phyloP scores from a whole-genome alignment of 495 filamentous ascomycete genomes.

The Penicillium daleae region DNA sequence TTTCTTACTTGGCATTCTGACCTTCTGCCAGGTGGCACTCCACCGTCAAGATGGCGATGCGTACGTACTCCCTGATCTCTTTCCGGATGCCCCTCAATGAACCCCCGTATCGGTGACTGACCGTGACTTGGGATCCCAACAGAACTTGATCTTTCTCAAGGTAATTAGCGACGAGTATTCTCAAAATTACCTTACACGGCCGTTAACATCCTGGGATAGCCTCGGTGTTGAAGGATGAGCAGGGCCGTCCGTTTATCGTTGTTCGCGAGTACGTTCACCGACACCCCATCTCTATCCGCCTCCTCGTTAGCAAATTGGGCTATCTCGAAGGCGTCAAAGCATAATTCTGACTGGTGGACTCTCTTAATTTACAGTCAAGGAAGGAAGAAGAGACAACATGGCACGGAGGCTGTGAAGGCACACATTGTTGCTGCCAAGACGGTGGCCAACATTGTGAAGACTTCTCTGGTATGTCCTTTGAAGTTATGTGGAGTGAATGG shows the following conservation, averaged over 20 bases:
- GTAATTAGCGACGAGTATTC: conserved; percentile 38
- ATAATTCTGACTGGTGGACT: conserved; percentile 24
- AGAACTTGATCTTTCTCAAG: conserved; percentile 80
- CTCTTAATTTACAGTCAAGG: conserved; percentile 70
- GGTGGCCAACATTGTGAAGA: conserved; percentile 95
- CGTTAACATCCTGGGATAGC: conserved; percentile 53
- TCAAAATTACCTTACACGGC: conserved; percentile 3
- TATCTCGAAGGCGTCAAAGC: neutral
- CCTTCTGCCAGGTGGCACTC: conserved; percentile 41
- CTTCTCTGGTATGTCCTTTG: conserved; percentile 66
- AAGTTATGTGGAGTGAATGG: neutral
- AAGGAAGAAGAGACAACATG: conserved; percentile 96
- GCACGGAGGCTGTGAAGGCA: conserved; percentile 94
- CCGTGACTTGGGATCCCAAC: conserved; percentile 20
- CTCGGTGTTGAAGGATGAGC: conserved; percentile 85
- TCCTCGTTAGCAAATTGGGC: conserved; percentile 2
- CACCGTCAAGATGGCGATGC: conserved; percentile 65
- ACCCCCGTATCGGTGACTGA: conserved; percentile 30
- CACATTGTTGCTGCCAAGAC: conserved; percentile 97
- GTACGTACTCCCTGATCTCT: conserved; percentile 46
- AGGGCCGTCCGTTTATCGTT: conserved; percentile 95
- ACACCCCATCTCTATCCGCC: conserved; percentile 16
- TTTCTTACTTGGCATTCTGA: conserved; percentile 18
- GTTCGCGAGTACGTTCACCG: conserved; percentile 85
- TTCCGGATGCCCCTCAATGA: conserved; percentile 42